phyloP scores from a whole-genome alignment of 2,329 filamentous ascomycete species.

The Neofusicoccum sp. region DNA sequence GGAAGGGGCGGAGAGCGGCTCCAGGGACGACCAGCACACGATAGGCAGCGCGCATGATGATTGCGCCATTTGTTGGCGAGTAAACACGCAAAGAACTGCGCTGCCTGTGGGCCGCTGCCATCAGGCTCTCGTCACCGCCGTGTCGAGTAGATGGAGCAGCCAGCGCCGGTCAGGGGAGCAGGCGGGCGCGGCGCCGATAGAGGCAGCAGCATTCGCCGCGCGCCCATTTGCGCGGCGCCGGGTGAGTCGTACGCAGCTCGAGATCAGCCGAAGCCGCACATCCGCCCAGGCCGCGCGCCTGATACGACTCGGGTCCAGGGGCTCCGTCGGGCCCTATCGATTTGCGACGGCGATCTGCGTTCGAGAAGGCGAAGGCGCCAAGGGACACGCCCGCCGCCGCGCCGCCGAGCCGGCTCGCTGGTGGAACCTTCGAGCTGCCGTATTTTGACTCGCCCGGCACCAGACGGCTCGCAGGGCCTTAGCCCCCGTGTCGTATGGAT shows the following conservation, averaged over 20 bases:
- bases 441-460: slow-evolving; percentile 4
- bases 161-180: background rate
- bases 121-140: slow-evolving; percentile 4
- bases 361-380: too few species aligned
- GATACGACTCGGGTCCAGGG: too few species aligned
- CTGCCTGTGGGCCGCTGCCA: slow-evolving; percentile 8
- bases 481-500: background rate
- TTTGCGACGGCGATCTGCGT: background rate
- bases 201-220: slow-evolving; percentile 8
- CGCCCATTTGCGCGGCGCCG: background rate
- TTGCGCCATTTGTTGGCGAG: slow-evolving; percentile 19
- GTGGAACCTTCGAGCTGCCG: slow-evolving; percentile 5
- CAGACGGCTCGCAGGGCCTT: background rate
- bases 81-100: slow-evolving; percentile 12
- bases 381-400: too few species aligned
- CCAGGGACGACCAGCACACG: slow-evolving; percentile 8
- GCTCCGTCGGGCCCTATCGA: too few species aligned
- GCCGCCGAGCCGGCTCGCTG: too few species aligned
- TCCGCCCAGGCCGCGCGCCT: too few species aligned
- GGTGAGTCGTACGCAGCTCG: background rate
- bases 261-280: too few species aligned
- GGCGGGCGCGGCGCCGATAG: background rate
- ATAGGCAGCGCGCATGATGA: background rate
- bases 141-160: slow-evolving; percentile 12
- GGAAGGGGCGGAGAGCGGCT: background rate